Percentiles rank a stretch among this genome's conserved stretches.
Conservation (phyloP, 371 early-diverging fungal genomes). For the Mortierella polycephala region DNA sequence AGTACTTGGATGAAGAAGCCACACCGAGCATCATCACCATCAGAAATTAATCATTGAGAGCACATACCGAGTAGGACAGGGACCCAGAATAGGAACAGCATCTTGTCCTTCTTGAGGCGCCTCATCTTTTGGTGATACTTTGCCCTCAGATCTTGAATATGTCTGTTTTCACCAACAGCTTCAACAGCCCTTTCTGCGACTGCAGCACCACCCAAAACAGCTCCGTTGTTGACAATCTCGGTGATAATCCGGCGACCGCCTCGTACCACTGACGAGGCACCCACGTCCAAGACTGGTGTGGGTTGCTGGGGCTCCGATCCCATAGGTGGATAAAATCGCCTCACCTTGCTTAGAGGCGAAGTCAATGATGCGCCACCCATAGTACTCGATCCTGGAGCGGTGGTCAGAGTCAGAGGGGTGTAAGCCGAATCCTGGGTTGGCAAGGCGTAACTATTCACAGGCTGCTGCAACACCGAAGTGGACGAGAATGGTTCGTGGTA, state of each 20-base stretch:
- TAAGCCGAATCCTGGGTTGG: slow-evolving; percentile 39
- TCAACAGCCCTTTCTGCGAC: slow-evolving; percentile 50
- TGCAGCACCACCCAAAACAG: slow-evolving; percentile 44
- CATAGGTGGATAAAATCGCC: slow-evolving; percentile 52
- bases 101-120: slow-evolving; percentile 55
- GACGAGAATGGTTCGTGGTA: slow-evolving; percentile 49
- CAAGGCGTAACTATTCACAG: slow-evolving; percentile 44
- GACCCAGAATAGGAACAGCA: slow-evolving; percentile 58
- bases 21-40: neutral
- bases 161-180: slow-evolving; percentile 42
- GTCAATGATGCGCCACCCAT: slow-evolving; percentile 9
- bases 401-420: slow-evolving; percentile 28
- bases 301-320: slow-evolving; percentile 25
- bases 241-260: slow-evolving; percentile 44
- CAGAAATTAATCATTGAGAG: neutral
- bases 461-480: slow-evolving; percentile 45
- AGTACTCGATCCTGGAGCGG: slow-evolving; percentile 21
- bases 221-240: slow-evolving; percentile 47
- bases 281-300: slow-evolving; percentile 15
- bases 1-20: neutral
- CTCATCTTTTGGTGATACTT: slow-evolving; percentile 54
- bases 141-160: slow-evolving; percentile 44
- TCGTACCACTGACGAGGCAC: slow-evolving; percentile 45
- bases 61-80: slow-evolving; percentile 42
- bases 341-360: slow-evolving; percentile 42